Conservation (phyloP, 768 basidiomycete genomes). For the Tricholomella constricta region DNA sequence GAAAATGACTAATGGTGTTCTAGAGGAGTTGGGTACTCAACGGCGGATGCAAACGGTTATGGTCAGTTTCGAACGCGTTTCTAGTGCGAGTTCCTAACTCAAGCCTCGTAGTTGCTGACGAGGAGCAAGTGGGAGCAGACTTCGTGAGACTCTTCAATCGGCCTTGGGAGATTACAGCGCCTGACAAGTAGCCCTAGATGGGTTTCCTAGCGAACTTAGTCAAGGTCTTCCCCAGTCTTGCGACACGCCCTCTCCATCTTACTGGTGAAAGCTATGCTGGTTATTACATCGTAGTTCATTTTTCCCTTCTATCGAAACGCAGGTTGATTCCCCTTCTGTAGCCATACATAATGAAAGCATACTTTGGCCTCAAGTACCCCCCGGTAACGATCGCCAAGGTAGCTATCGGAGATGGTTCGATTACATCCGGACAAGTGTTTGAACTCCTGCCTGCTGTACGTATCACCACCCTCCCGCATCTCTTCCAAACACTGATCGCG, state of each 20-base stretch:
- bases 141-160: conserved; percentile 45
- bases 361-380: conserved; percentile 61
- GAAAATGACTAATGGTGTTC: conserved; percentile 6
- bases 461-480: conserved; percentile 1
- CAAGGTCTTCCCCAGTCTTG: conserved; percentile 71
- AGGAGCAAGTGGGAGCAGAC: conserved; percentile 65
- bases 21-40: conserved; percentile 66
- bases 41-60: conserved; percentile 62
- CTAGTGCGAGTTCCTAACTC: background rate
- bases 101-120: conserved; percentile 47
- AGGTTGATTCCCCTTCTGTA: conserved; percentile 24
- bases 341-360: conserved; percentile 78
- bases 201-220: conserved; percentile 72
- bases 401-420: conserved; percentile 69
- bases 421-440: conserved; percentile 53
- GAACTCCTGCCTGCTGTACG: conserved; percentile 58
- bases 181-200: conserved; percentile 45
- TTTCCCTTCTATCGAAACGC: background rate
- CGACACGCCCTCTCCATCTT: conserved; percentile 64
- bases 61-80: conserved; percentile 35
- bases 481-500: background rate
- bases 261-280: conserved; percentile 80
- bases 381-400: conserved; percentile 71
- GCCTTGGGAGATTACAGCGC: background rate
- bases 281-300: conserved; percentile 58